These are phyloP conservation scores for Mrakia blollopis DNA, from an alignment of 768 basidiomycete genomes.

Conservation along the genomic window DNA sequence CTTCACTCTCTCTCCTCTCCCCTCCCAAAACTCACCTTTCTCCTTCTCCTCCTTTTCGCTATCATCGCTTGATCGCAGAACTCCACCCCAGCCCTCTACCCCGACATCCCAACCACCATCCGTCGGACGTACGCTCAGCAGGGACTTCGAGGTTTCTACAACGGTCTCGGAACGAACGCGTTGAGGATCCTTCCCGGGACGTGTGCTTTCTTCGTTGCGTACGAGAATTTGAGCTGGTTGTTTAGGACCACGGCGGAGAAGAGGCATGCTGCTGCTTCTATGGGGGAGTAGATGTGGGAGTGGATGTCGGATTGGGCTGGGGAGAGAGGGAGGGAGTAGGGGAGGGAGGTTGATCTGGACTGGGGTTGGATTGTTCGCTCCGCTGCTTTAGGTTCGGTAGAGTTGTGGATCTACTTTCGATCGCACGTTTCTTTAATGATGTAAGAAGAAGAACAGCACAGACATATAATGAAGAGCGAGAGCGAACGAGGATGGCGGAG, in stretches of 20 bases:
- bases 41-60: not conserved
- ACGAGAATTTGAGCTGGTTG: constrained; percentile 52
- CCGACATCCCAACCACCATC: constrained; percentile 75
- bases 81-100: constrained; percentile 53
- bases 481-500: not conserved
- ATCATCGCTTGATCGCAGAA: not conserved
- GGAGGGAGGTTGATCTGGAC: not conserved
- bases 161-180: constrained; percentile 88
- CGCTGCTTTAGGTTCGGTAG: not conserved
- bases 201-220: constrained; percentile 96
- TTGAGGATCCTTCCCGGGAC: constrained; percentile 94
- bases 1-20: constrained; percentile 12
- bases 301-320: not conserved
- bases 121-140: constrained; percentile 74
- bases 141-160: constrained; percentile 81
- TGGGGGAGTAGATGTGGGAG: not conserved
- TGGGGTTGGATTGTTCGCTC: not conserved
- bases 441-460: not conserved
- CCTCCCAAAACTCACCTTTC: constrained; percentile 3
- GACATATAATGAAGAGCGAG: not conserved
- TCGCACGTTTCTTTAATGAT: not conserved
- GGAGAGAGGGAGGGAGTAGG: not conserved
- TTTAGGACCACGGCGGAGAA: constrained; percentile 40
- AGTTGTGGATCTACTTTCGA: too few relatives aligned
- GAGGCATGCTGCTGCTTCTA: constrained; percentile 2